Conservation (phyloP, 148 eudicot species). For the Simmondsia chinensis region DNA sequence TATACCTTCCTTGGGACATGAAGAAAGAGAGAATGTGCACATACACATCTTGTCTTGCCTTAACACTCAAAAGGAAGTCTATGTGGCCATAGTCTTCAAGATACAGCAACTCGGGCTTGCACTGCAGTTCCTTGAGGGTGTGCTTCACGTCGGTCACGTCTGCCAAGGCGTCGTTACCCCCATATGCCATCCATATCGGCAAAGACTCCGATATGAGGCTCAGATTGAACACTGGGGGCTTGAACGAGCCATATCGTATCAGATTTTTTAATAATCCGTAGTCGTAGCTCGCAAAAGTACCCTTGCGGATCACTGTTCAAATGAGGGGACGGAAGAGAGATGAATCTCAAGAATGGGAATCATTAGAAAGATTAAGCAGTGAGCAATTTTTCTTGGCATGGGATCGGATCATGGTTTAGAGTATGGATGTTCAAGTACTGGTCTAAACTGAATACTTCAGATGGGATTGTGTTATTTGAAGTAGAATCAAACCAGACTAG, state of each 20-base stretch:
- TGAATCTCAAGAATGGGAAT: no score
- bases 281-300: slow-evolving; percentile 82
- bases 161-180: slow-evolving; percentile 79
- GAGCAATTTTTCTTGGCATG: no score
- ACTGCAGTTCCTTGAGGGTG: slow-evolving; percentile 54
- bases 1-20: slow-evolving; percentile 36
- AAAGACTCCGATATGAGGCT: slow-evolving; percentile 55
- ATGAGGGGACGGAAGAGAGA: no score
- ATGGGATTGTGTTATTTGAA: no score
- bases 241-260: slow-evolving; percentile 42
- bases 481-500: no score
- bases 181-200: slow-evolving; percentile 92
- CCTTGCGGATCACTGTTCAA: slow-evolving; percentile 98
- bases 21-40: slow-evolving; percentile 59
- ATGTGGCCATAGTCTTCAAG: slow-evolving; percentile 85
- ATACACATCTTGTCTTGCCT: slow-evolving; percentile 64
- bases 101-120: slow-evolving; percentile 62
- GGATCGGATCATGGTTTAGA: no score
- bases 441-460: no score
- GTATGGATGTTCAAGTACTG: no score
- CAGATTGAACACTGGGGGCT: slow-evolving; percentile 79
- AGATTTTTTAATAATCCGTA: slow-evolving; percentile 68
- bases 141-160: slow-evolving; percentile 66
- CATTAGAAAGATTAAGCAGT: no score
- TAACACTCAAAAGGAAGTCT: slow-evolving; percentile 69